Base-by-base conservation (phyloP, 1,284 basidiomycete genomes). In the Sparassis latifolia region DNA sequence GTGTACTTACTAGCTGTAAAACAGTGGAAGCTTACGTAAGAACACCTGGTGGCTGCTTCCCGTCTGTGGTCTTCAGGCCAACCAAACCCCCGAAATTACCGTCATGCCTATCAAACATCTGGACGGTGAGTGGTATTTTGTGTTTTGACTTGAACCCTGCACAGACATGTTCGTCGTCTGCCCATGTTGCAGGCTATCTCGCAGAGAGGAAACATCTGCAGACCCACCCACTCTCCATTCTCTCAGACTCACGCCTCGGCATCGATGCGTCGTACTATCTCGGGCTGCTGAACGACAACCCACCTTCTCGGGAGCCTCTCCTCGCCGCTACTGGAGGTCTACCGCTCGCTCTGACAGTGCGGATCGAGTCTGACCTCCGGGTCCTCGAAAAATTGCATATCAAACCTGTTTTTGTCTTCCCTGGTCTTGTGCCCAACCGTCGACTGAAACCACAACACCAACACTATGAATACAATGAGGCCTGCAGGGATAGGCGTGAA, bases 371-470 rank as follows among this genome's bases (percentile, higher is more conserved):
- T 35, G 95, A 99, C 75, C 77, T 99, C 45, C 88, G 94, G 45
- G 76, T 81, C 6, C 84, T 98, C 62, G 95, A 97, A 77, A 88
- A 87, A 71, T 75, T 89, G 43, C 86, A 81, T 57, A 96, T 99
- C 76, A 97, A 97, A 67, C 97, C 96, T 30, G 92, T 99, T 35
- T 97, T 99, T 64, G 92, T 99, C 46, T 97, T 99, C 70, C 84
- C 91, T 41, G 96, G 96, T 10, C 74, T 97, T 38, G 68, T 77
- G 2, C 87, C 82, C 10, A 84, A 79, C 64, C 84, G 82, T 59
- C 80, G 84, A 51, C 77, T 74, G 71, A 84, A 82, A 62, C 75
- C 74, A 27, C 71, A 76, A 55, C 71, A 78, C 47, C 76, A 78
- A 52, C 74, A 81, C 45, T 64, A 69, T 46, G 87, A 87, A 59